Percentiles rank a stretch among this genome's conserved stretches.
phyloP scores from a whole-genome alignment of 2,329 filamentous ascomycete genomes.

The Clarireedia sp. region DNA sequence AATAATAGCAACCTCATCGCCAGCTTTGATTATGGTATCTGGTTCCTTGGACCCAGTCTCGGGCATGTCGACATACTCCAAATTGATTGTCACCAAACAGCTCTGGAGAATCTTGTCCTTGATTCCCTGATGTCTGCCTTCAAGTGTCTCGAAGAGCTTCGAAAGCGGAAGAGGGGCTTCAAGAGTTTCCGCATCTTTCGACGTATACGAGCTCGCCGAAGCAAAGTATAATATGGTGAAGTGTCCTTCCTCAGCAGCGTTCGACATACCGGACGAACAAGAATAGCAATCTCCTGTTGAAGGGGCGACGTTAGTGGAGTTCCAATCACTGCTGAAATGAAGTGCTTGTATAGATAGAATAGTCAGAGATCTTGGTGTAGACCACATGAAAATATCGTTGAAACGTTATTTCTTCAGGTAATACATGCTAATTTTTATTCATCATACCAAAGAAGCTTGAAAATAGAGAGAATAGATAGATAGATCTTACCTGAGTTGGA shows the following conservation, averaged over 20 bases:
- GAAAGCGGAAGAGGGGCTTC: constrained; percentile 56
- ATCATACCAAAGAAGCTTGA: constrained; percentile 24
- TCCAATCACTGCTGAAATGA: neutral
- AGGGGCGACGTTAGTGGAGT: neutral
- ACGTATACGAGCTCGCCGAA: constrained; percentile 61
- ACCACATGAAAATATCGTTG: constrained; percentile 45
- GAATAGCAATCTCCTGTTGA: neutral
- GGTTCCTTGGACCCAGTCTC: constrained; percentile 35
- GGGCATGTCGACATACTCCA: constrained; percentile 67
- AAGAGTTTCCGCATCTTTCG: constrained; percentile 57
- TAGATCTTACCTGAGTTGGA: constrained; percentile 13
- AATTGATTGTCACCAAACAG: constrained; percentile 71
- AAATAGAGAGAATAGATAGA: neutral
- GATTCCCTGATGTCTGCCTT: constrained; percentile 64
- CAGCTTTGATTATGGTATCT: constrained; percentile 52
- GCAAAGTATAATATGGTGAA: constrained; percentile 83
- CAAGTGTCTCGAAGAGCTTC: constrained; percentile 59
- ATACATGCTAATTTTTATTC: constrained; percentile 35
- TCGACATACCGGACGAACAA: constrained; percentile 9
- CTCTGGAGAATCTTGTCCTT: constrained; percentile 58
- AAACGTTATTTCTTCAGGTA: constrained; percentile 32
- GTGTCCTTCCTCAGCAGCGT: constrained; percentile 38
- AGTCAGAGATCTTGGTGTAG: constrained; percentile 69
- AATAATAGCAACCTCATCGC: constrained; percentile 81
- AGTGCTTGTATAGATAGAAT: neutral